phyloP scores from a whole-genome alignment of 352 stramenopile genomes.

The Hyaloperonospora arabidopsidis region DNA sequence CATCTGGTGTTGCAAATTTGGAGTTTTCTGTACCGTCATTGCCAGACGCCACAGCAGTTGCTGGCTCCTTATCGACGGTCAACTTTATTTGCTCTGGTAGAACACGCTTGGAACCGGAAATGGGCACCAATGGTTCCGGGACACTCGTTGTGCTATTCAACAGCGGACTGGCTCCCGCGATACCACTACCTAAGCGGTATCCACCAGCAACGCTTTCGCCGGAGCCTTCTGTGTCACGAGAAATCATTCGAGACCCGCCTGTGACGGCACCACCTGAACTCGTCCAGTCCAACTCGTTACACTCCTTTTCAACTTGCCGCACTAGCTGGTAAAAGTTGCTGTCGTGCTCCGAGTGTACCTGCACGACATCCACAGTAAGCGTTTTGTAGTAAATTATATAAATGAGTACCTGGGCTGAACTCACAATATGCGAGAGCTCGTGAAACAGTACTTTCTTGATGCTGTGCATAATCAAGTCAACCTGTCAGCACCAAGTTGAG shows the following conservation, averaged over 20 bases:
- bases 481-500: background rate
- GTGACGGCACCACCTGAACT: constrained; percentile 32
- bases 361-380: background rate
- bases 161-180: constrained; percentile 26
- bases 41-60: background rate
- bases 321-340: constrained; percentile 80
- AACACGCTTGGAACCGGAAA: background rate
- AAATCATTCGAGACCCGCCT: constrained; percentile 21
- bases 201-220: constrained; percentile 8
- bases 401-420: background rate
- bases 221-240: constrained; percentile 14
- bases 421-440: constrained; percentile 91
- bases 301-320: constrained; percentile 66
- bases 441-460: constrained; percentile 93
- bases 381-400: background rate
- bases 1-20: background rate
- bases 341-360: constrained; percentile 75
- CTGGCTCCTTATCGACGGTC: background rate
- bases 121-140: background rate
- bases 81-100: background rate
- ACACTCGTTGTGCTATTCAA: constrained; percentile 1
- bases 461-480: constrained; percentile 19
- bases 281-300: constrained; percentile 65
- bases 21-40: constrained; percentile 23
- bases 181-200: constrained; percentile 35